Conservation (phyloP, 2,329 filamentous ascomycete genomes). For the Aspergillus neotritici region DNA sequence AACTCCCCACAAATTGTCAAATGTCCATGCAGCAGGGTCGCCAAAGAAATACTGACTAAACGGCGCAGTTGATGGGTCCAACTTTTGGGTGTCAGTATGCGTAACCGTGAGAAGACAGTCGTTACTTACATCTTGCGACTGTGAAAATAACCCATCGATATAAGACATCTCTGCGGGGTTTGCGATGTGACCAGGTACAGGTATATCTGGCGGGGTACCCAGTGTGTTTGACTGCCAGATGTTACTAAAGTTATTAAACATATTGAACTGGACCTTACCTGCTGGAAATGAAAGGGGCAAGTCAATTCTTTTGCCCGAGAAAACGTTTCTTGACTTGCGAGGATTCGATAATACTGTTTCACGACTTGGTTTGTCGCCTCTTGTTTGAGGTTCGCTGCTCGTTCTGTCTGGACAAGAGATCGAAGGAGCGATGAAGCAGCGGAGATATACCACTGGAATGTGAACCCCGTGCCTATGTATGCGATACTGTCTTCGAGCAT, state of each 20-base stretch:
- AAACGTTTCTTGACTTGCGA: constrained; percentile 15
- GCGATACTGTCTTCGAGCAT: constrained; percentile 31
- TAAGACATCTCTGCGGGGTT: no score
- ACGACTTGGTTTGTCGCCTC: constrained; percentile 19
- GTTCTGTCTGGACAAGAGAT: constrained; percentile 15
- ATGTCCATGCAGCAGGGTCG: constrained; percentile 17
- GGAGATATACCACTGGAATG: constrained; percentile 31
- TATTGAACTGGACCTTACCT: no score
- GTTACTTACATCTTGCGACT: no score
- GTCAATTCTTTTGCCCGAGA: constrained; percentile 10
- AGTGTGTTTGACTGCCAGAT: no score
- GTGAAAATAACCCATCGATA: no score
- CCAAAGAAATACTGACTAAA: constrained; percentile 16
- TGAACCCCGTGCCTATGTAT: constrained; percentile 30
- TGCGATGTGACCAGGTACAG: no score
- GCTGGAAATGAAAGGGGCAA: background rate
- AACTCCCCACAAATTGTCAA: constrained; percentile 12
- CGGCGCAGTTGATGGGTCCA: constrained; percentile 2
- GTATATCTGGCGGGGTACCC: no score
- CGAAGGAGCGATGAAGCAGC: constrained; percentile 28
- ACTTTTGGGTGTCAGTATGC: no score
- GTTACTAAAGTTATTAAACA: no score
- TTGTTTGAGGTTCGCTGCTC: constrained; percentile 15
- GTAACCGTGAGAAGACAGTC: no score
- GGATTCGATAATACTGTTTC: constrained; percentile 16